A percentile compares a stretch with the other conserved stretches of the same genome.
phyloP scores from a whole-genome alignment of 352 stramenopile genomes.

The Globisporangium heterothallicum region DNA sequence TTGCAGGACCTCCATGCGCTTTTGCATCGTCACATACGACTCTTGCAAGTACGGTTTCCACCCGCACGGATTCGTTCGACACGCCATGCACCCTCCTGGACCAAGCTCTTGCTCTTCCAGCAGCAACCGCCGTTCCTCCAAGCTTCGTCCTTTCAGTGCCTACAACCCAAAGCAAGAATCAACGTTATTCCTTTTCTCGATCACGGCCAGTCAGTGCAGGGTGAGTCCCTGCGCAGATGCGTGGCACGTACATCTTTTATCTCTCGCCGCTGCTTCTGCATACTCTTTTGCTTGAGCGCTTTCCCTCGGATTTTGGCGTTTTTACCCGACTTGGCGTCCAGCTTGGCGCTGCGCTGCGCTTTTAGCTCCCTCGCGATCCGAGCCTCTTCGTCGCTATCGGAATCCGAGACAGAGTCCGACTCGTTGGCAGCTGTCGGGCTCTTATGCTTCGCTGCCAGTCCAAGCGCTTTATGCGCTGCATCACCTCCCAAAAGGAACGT shows the following conservation, averaged over 20 bases:
- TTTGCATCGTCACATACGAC: constrained; percentile 41
- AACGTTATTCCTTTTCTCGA: too few relatives aligned
- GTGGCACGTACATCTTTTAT: constrained; percentile 56
- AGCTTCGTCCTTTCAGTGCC: constrained; percentile 45
- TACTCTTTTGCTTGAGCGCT: constrained; percentile 43
- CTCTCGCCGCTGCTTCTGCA: constrained; percentile 68
- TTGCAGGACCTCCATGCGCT: constrained; percentile 51
- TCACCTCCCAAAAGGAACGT: constrained; percentile 31
- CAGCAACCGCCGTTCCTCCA: constrained; percentile 60
- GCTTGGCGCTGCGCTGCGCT: constrained; percentile 25
- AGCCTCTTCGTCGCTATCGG: constrained; percentile 71
- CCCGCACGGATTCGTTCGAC: constrained; percentile 55
- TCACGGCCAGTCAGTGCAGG: too few relatives aligned
- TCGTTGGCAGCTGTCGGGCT: neutral
- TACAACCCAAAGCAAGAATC: too few relatives aligned
- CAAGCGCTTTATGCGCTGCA: constrained; percentile 10
- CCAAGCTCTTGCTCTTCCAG: constrained; percentile 71
- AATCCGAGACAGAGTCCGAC: constrained; percentile 43
- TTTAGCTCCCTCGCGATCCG: constrained; percentile 47
- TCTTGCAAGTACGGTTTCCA: constrained; percentile 65
- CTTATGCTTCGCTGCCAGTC: neutral
- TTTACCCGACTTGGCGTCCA: constrained; percentile 21
- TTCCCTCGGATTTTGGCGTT: constrained; percentile 45
- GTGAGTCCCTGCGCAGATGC: too few relatives aligned
- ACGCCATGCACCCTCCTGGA: constrained; percentile 75